phyloP scores from a whole-genome alignment of 768 basidiomycete genomes.

The Myochromella boudieri region DNA sequence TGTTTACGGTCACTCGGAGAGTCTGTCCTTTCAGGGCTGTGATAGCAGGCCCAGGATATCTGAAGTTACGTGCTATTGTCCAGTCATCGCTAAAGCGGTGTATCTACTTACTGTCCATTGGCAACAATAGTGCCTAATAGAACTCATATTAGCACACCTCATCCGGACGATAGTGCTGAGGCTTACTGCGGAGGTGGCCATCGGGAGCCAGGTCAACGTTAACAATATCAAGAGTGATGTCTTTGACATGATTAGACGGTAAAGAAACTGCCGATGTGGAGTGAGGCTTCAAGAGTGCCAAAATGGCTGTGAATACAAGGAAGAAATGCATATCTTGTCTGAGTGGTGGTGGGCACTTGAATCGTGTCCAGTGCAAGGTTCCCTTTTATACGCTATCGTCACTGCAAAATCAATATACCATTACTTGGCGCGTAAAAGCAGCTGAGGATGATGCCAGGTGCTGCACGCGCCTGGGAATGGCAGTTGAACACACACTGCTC shows the following conservation, averaged over 20 bases:
- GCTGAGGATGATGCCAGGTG: too few relatives aligned
- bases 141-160: too few relatives aligned
- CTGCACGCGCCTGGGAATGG: too few relatives aligned
- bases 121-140: slow-evolving; percentile 9
- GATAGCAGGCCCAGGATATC: slow-evolving; percentile 15
- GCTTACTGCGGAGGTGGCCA: slow-evolving; percentile 32
- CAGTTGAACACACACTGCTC: too few relatives aligned
- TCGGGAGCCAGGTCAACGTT: slow-evolving; percentile 44
- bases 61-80: neutral
- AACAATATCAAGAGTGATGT: slow-evolving; percentile 31
- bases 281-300: slow-evolving; percentile 15
- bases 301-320: slow-evolving; percentile 14
- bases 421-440: too few relatives aligned
- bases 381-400: slow-evolving; percentile 14
- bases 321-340: slow-evolving; percentile 26
- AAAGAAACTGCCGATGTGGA: slow-evolving; percentile 5
- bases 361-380: neutral
- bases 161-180: too few relatives aligned
- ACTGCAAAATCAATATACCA: too few relatives aligned
- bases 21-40: slow-evolving; percentile 17
- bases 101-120: slow-evolving; percentile 12
- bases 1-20: slow-evolving; percentile 15
- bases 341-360: slow-evolving; percentile 16
- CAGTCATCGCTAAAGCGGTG: neutral
- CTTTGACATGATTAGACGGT: slow-evolving; percentile 9